Base-by-base conservation (phyloP, 2,329 filamentous ascomycete genomes). In the Colletotrichum orchidophilum region DNA sequence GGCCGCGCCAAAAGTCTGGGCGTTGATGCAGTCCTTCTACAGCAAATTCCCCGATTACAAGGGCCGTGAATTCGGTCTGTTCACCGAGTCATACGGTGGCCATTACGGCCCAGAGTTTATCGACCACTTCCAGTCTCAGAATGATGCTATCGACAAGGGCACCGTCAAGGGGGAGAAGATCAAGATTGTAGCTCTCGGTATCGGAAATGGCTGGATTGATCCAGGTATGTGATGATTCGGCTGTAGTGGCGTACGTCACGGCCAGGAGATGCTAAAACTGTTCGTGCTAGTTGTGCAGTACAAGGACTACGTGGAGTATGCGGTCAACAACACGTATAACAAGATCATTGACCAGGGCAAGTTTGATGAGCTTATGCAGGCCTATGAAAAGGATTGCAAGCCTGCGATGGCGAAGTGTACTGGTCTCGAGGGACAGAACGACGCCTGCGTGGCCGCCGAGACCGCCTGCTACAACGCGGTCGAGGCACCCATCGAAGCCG, bases 41-140 rank as follows among this genome's bases (percentile, higher is more conserved):
- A 83, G 87, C 5, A 86, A 89, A 33, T 93, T 93, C 69, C 90
- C 89, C 0, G 83, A 85, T 33, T 92, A 93, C 76, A 85, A 87
- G 76, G 86, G 86, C 3, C 86, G 87, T 53, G 86, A 91, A 70
- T 86, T 89, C 69, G 84, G 85, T 4, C 81, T 90, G 64, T 88
- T 86, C 63, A 84, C 86, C 5, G 83, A 86, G 73, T 87, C 84
- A 0, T 90, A 90, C 71, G 88, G 88, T 29, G 88, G 88, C n/a
- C 85, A 87, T 67, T 90, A 88, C 74, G 87, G 87, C 1, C 89
- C 89, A 1, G 86, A 85, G 27, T 89, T 90, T 71, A 84, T 85
- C 18, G 79, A 82, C 11, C 88, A 88, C 75, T 87, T 91, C 75
- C 80, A 89, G 69, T 78, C 84, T n/a, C 86, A 90, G 75, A 91